Base-by-base conservation (phyloP, 306 rosid genomes). In the Cucurbita moschata region DNA sequence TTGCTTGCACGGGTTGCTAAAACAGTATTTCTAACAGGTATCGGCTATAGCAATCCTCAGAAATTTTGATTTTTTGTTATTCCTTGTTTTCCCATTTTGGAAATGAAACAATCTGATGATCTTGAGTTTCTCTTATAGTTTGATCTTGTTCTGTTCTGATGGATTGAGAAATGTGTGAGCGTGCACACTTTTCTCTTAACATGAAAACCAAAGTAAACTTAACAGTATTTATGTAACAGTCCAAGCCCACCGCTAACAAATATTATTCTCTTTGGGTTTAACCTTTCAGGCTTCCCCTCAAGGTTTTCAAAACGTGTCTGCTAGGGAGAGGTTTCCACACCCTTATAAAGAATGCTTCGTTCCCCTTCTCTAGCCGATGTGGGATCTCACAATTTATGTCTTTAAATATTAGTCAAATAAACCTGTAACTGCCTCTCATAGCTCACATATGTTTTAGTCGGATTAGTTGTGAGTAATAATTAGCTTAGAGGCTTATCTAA, bases 1-100 rank as follows among this genome's bases (percentile, higher is more conserved):
- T 77, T 93, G 76, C 96, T 93, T 78, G 88, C 96, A 37, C 87
- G 75, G 26, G 79, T 74, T 75, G 94, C 86, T 2, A 82, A 85
- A 46, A 80, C 74, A 8, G 89, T 90, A 55, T 90, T 87, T 81
- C 74, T 93, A 77, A 90, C 97, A 77, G 98, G 98, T 90, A 85
- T 16, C 76, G 51, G 98, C 97, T 90, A 85, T 16, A 77, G 51
- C 51, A 57, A 59, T 60, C 18, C 23, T 47, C 43, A 30, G 38
- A 9, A 9, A 50, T 52, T 44, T 68, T 47, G 30, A 13, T 68
- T 13, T 67, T 43, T 5, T 26, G 7, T 3, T 1, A 68, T 68
- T 68, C 73, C 26, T 49, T 11, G 73, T 26, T 5, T 68, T 68
- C 42, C 14, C 13, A 47, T 23, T 68, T 46, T 44, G 56, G 73